Percentiles rank a stretch among this genome's conserved stretches.
These are phyloP conservation scores for Arabidopsis hybrid DNA, from an alignment of 441 rosid genomes.

Conservation along the genomic window DNA sequence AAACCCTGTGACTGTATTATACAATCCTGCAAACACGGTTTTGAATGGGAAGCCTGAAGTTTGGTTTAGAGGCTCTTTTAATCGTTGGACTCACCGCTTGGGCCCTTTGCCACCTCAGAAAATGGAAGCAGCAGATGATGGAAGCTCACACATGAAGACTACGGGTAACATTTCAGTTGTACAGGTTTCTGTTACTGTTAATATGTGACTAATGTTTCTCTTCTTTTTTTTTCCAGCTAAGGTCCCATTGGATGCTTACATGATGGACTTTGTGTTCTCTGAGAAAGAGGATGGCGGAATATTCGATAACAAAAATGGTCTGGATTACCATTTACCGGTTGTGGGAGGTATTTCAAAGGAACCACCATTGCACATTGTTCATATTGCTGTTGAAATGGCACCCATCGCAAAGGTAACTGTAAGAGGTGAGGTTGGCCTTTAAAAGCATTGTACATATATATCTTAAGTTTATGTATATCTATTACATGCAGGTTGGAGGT, in stretches of 20 bases:
- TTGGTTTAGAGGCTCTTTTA: slow-evolving; percentile 95
- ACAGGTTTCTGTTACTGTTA: neutral
- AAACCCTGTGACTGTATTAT: slow-evolving; percentile 64
- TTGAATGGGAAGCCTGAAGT: slow-evolving; percentile 85
- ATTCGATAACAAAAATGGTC: slow-evolving; percentile 78
- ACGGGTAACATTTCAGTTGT: slow-evolving; percentile 54
- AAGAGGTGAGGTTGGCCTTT: slow-evolving; percentile 14
- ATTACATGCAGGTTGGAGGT: slow-evolving; percentile 87
- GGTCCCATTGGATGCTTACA: slow-evolving; percentile 92
- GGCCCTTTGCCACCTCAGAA: slow-evolving; percentile 87
- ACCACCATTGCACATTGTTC: slow-evolving; percentile 94
- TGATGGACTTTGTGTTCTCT: slow-evolving; percentile 98
- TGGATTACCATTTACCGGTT: slow-evolving; percentile 92
- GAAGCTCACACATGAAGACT: slow-evolving; percentile 66
- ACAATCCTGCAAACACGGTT: slow-evolving; percentile 85
- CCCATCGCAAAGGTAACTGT: slow-evolving; percentile 88
- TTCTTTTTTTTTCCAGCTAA: slow-evolving; percentile 60
- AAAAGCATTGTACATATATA: neutral
- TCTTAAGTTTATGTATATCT: slow-evolving; percentile 29
- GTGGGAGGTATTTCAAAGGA: slow-evolving; percentile 80
- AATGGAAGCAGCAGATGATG: slow-evolving; percentile 71
- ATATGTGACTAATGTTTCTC: slow-evolving; percentile 30
- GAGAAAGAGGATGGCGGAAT: slow-evolving; percentile 89
- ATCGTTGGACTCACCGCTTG: slow-evolving; percentile 86
- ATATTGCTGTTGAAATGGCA: slow-evolving; percentile 98